phyloP scores from a whole-genome alignment of 805 yeast genomes.

The Candida hispaniensis region DNA sequence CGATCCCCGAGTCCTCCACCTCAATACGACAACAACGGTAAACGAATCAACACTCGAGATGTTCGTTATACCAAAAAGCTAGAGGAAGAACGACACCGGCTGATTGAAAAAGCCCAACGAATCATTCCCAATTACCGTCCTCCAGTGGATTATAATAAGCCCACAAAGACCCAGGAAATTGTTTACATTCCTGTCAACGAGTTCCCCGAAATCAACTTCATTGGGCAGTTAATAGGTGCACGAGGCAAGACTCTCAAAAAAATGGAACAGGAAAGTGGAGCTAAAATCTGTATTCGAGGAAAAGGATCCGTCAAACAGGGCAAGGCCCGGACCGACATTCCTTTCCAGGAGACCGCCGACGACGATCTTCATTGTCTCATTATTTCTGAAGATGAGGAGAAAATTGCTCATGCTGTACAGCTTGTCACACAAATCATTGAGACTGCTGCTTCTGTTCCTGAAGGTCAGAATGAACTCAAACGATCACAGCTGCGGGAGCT shows the following conservation, averaged over 20 bases:
- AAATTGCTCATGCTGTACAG: conserved; percentile 61
- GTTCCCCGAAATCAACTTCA: conserved; percentile 85
- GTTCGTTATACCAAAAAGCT: conserved; percentile 46
- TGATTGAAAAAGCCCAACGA: conserved; percentile 66
- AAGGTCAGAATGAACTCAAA: conserved; percentile 85
- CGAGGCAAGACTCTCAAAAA: conserved; percentile 82
- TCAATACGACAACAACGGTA: conserved; percentile 70
- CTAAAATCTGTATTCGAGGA: conserved; percentile 84
- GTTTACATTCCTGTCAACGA: conserved; percentile 74
- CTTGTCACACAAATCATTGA: conserved; percentile 67
- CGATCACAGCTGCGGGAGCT: conserved; percentile 83
- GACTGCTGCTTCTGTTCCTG: conserved; percentile 80
- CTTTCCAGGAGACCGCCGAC: conserved; percentile 43
- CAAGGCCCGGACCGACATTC: conserved; percentile 41
- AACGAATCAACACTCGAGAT: conserved; percentile 77
- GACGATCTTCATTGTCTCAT: conserved; percentile 87
- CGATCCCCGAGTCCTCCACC: conserved; percentile 89
- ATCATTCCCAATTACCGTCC: conserved; percentile 67
- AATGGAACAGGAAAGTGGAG: conserved; percentile 77
- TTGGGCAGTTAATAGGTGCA: conserved; percentile 87
- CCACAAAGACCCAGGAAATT: conserved; percentile 68
- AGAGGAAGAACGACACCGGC: conserved; percentile 68
- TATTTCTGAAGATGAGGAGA: conserved; percentile 70
- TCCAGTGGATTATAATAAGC: conserved; percentile 65
- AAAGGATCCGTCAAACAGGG: conserved; percentile 95